Base-by-base conservation (phyloP, 371 early-diverging fungal genomes). In the Rhizomucor miehei region DNA sequence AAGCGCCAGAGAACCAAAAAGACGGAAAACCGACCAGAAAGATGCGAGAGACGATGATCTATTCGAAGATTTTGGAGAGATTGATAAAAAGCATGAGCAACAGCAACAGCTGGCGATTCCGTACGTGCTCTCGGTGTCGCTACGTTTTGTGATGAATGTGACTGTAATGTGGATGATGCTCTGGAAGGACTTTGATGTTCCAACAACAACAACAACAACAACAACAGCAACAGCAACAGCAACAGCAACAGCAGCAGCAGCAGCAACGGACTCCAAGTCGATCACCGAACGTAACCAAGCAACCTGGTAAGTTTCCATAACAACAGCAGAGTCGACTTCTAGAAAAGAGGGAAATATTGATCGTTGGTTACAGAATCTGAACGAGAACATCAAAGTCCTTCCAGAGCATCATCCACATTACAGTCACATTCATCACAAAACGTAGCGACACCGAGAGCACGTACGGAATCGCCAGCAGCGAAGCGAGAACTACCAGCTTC, bases 41-140 rank as follows among this genome's bases (percentile, higher is more conserved):
- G 52, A 48, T 19, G 34, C 59, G 20, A 44, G 36, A 16, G 62
- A 61, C n/a, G 69, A 71, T 44, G 71, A 73, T 51, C 39, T 71
- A 45, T 72, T 70, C 51, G 62, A 56, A 21, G 71, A 71, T 34
- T 65, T 73, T 54, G 69, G 67, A 17, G 67, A 67, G 39, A 65
- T 60, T 44, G 60, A 63, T 44, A 69, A 66, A 64, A 66, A 43
- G 14, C 11, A 37, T 23, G 13, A 51, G 29, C 34, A 56, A 9
- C 12, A 49, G 48, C n/a, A n/a, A n/a, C n/a, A 35, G 60, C 25
- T 40, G 55, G 55, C 37, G 57, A 50, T 19, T 51, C 51, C 16
- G 16, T 34, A 20, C 35, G 48, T 23, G 44, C 51, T 25, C 40
- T 51, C 25, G 54, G 54, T 13, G 54, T 34, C 3, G 38, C 25